Evolutionary conservation across 2,329 filamentous ascomycete species (phyloP).

Genomic region (Stenocarpella maydis): DNA sequence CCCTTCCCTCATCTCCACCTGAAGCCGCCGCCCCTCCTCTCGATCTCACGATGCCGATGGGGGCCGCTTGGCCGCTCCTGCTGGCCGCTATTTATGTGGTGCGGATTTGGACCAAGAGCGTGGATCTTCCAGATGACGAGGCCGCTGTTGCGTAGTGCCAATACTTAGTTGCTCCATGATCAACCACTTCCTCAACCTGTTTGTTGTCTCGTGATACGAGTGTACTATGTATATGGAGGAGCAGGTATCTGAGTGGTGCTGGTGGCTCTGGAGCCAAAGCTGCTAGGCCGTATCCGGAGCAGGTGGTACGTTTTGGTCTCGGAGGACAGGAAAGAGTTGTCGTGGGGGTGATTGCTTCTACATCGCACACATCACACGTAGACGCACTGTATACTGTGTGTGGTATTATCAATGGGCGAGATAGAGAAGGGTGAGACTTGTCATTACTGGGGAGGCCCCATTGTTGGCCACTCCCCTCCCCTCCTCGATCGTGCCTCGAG

Average conservation of each 20-base stretch:
- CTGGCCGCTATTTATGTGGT: constrained; percentile 14
- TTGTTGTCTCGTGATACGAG: constrained; percentile 20
- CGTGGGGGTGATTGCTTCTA: neutral
- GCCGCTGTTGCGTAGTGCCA: neutral
- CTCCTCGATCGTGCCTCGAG: constrained; percentile 13
- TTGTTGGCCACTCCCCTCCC: neutral
- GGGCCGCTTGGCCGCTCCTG: neutral
- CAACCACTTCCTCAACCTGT: neutral
- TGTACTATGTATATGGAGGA: neutral
- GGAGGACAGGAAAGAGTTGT: neutral
- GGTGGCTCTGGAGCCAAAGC: neutral
- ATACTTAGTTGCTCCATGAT: neutral
- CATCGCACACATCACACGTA: no score
- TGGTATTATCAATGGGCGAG: neutral
- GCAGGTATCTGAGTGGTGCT: constrained; percentile 3
- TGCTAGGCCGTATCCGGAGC: constrained; percentile 2
- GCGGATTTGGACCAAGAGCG: neutral
- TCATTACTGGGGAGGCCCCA: neutral
- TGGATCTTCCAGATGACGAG: neutral
- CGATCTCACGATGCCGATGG: constrained; percentile 22
- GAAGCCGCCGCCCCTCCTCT: neutral
- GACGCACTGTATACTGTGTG: neutral
- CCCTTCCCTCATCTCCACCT: neutral
- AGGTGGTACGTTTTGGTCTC: neutral
- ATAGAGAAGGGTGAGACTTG: neutral